phyloP scores from a whole-genome alignment of 768 basidiomycete species.

The Trametes gibbosa region DNA sequence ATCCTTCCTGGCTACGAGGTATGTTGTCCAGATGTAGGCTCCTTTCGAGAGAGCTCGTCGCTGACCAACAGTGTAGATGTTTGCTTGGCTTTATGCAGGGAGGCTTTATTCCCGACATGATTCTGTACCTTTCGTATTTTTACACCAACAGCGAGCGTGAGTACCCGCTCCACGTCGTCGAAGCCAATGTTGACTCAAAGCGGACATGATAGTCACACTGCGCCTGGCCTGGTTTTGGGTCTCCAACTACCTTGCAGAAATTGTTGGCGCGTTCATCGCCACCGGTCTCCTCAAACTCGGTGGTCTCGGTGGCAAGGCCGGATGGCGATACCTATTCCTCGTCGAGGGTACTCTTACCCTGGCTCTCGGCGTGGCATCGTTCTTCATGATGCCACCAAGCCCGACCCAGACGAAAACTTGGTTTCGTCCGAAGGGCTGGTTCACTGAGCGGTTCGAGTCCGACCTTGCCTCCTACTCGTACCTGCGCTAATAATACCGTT shows the following conservation, averaged over 20 bases:
- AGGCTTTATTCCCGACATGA: conserved; percentile 61
- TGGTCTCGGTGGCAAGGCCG: conserved; percentile 49
- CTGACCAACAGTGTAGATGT: conserved; percentile 33
- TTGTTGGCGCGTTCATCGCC: conserved; percentile 63
- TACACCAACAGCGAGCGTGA: conserved; percentile 56
- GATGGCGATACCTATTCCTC: conserved; percentile 60
- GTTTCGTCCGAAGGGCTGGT: conserved; percentile 65
- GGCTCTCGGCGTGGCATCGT: conserved; percentile 46
- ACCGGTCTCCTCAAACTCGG: conserved; percentile 57
- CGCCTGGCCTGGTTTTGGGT: conserved; percentile 70
- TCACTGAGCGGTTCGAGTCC: conserved; percentile 46
- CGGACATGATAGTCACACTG: conserved; percentile 46
- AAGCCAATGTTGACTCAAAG: not conserved
- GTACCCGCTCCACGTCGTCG: conserved; percentile 18
- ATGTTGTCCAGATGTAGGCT: not conserved
- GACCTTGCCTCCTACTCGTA: not conserved
- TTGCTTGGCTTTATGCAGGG: conserved; percentile 61
- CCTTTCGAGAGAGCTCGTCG: not conserved
- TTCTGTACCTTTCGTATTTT: conserved; percentile 65
- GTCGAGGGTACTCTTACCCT: conserved; percentile 53
- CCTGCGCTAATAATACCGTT: not conserved
- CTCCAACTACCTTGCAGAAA: conserved; percentile 51
- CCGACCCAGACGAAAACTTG: conserved; percentile 63
- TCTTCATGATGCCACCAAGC: conserved; percentile 57
- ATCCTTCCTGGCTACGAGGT: conserved; percentile 56